These are phyloP conservation scores for Rhodotorula toruloides DNA, from an alignment of 768 basidiomycete genomes.

Conservation along the genomic window DNA sequence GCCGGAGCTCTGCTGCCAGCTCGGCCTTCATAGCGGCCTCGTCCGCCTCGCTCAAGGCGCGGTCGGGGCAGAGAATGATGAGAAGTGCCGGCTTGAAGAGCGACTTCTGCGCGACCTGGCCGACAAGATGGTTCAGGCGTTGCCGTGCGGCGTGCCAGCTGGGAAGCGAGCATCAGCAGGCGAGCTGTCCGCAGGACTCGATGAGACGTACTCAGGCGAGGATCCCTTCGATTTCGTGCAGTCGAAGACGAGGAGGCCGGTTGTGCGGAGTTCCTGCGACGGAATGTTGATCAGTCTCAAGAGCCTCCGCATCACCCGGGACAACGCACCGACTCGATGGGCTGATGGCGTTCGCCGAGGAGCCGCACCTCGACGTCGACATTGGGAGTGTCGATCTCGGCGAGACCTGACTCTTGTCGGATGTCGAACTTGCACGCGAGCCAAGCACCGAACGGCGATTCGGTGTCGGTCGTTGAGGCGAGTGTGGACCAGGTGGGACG, in stretches of 20 bases:
- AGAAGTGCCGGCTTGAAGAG: conserved; percentile 18
- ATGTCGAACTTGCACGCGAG: conserved; percentile 31
- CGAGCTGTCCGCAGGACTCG: not conserved
- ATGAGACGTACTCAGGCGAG: conserved; percentile 1
- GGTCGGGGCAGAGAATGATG: conserved; percentile 14
- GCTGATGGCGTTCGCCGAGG: not conserved
- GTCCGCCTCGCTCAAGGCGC: not conserved
- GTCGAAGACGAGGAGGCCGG: conserved; percentile 26
- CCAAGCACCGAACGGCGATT: conserved; percentile 18
- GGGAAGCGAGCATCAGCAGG: not conserved
- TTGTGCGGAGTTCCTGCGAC: conserved; percentile 13
- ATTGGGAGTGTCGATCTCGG: not conserved
- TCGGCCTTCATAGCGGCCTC: not conserved
- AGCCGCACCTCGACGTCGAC: conserved; percentile 4
- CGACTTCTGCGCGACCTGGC: not conserved
- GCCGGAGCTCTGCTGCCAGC: not conserved
- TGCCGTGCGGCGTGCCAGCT: conserved; percentile 8
- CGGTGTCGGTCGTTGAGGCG: not conserved
- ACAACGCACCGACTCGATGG: not conserved
- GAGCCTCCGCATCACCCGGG: not conserved
- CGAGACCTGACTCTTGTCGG: not conserved
- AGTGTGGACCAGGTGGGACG: conserved; percentile 12
- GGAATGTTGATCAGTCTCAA: not conserved
- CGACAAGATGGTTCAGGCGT: not conserved
- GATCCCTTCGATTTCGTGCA: not conserved